These are phyloP conservation scores for Rhizophagus sp. DNA, from an alignment of 192 early-diverging fungal species.

Conservation along the genomic window DNA sequence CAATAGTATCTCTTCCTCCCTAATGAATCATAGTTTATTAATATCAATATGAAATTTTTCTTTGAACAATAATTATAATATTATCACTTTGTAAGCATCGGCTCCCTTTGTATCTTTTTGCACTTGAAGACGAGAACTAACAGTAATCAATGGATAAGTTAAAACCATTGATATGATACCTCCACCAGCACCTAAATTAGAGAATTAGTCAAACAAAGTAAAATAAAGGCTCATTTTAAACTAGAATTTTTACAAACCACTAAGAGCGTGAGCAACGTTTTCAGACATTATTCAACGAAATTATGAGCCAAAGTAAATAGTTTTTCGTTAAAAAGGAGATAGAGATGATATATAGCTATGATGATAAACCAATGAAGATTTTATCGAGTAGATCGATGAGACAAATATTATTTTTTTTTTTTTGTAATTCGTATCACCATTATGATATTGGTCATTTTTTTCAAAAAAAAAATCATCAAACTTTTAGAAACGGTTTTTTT, in stretches of 20 bases:
- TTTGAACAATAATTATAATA: neutral
- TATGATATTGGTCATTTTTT: too few relatives aligned
- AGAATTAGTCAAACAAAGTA: neutral
- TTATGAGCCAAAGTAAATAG: neutral
- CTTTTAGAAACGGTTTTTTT: too few relatives aligned
- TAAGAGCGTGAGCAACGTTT: neutral
- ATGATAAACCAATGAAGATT: too few relatives aligned
- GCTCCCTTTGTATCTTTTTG: constrained; percentile 64
- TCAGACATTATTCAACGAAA: neutral
- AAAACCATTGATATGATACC: constrained; percentile 90
- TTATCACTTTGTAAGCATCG: constrained; percentile 62
- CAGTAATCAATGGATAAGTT: constrained; percentile 87
- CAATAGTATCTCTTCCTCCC: constrained; percentile 71
- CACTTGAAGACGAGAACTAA: constrained; percentile 81
- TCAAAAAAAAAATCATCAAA: too few relatives aligned
- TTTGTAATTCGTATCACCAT: too few relatives aligned
- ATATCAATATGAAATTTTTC: neutral
- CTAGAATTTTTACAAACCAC: neutral
- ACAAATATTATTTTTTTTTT: too few relatives aligned
- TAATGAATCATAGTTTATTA: constrained; percentile 23
- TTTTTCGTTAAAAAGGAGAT: neutral
- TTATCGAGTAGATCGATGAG: too few relatives aligned
- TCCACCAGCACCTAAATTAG: constrained; percentile 70
- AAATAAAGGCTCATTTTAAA: neutral
- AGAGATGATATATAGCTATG: too few relatives aligned